Conservation (phyloP, 1,139 yeast species). For the Torulaspora globosa region DNA sequence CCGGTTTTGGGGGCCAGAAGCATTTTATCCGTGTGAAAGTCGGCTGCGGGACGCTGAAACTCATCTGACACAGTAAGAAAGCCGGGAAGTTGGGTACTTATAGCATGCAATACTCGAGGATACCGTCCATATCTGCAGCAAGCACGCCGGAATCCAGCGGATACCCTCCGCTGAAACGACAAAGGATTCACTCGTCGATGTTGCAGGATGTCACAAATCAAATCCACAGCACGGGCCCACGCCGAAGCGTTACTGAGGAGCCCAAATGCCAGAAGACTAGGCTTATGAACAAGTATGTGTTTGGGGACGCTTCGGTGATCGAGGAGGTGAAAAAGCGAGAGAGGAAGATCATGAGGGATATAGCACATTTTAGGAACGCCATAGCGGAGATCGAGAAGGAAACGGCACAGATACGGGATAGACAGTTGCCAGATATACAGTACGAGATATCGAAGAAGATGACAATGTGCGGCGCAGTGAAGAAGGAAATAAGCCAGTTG, state of each 20-base stretch:
- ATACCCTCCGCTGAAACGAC: conserved; percentile 11
- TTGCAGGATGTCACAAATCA: conserved; percentile 21
- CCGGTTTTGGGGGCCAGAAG: not conserved
- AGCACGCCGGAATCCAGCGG: conserved; percentile 4
- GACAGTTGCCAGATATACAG: conserved; percentile 20
- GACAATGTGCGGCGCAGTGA: conserved; percentile 17
- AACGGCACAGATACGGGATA: conserved; percentile 17
- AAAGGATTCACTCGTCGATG: conserved; percentile 16
- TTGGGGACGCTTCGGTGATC: conserved; percentile 28
- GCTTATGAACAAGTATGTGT: conserved; percentile 27
- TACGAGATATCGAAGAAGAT: conserved; percentile 16
- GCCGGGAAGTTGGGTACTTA: not conserved
- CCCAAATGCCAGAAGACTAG: conserved; percentile 19
- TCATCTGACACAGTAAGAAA: conserved; percentile 7
- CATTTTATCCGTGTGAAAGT: not conserved
- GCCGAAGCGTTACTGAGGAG: conserved; percentile 11
- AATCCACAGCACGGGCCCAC: conserved; percentile 6
- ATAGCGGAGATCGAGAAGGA: conserved; percentile 30
- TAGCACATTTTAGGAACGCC: conserved; percentile 26
- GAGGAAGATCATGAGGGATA: conserved; percentile 30
- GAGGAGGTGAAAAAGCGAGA: conserved; percentile 29
- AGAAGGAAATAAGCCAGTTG: conserved; percentile 18
- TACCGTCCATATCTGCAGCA: conserved; percentile 17
- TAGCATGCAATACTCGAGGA: conserved; percentile 18
- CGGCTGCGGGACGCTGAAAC: conserved; percentile 8